These are phyloP conservation scores for Colletotrichum tamarilloi DNA, from an alignment of 2,329 filamentous ascomycete genomes.

Conservation along the genomic window DNA sequence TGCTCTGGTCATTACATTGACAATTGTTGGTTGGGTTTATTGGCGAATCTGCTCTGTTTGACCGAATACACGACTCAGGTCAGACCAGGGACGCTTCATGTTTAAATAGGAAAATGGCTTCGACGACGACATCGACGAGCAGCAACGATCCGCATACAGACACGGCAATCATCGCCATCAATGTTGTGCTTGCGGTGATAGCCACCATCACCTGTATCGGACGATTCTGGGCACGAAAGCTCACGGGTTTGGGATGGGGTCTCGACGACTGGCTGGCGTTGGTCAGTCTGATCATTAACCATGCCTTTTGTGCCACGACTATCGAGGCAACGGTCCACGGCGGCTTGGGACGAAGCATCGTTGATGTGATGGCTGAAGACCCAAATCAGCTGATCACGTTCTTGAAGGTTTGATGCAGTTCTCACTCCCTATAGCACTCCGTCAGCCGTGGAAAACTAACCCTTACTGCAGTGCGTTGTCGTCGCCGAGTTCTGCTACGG, in stretches of 20 bases:
- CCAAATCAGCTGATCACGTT: background rate
- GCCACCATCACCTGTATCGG: conserved; percentile 14
- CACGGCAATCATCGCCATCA: conserved; percentile 15
- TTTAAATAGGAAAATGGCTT: background rate
- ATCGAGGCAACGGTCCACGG: conserved; percentile 3
- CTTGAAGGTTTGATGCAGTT: background rate
- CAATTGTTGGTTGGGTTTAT: background rate
- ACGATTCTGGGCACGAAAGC: conserved; percentile 20
- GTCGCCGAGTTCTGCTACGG: conserved; percentile 32
- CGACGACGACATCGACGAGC: background rate
- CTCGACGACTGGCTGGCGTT: conserved; percentile 21
- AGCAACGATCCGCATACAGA: background rate
- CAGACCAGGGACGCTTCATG: background rate
- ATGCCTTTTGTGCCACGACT: conserved; percentile 11
- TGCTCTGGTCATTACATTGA: background rate
- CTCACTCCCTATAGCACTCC: too few relatives aligned
- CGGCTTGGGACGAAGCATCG: conserved; percentile 5
- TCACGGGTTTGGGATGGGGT: conserved; percentile 15
- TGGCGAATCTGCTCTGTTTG: background rate
- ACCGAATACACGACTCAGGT: background rate
- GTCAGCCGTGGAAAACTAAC: background rate
- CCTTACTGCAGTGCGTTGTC: background rate
- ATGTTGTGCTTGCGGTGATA: conserved; percentile 12
- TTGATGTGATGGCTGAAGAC: conserved; percentile 20
- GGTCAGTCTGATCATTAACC: conserved; percentile 1